Conservation (phyloP, 108 stramenopile genomes). For the Seminavis robusta region DNA sequence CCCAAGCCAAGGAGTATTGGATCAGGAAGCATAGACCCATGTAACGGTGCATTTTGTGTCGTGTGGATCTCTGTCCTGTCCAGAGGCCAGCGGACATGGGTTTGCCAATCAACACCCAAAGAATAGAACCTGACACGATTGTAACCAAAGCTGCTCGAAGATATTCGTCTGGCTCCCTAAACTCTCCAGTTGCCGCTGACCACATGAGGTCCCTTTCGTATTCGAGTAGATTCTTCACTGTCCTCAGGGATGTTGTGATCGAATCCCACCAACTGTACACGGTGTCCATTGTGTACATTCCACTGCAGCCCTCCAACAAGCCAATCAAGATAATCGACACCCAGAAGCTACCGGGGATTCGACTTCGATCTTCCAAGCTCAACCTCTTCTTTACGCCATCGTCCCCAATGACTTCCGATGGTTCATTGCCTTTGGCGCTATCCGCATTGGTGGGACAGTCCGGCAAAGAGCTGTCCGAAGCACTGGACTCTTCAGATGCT, state of each 20-base stretch:
- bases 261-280: neutral
- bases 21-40: slow-evolving; percentile 27
- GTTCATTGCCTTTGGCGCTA: no score
- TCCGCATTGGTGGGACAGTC: no score
- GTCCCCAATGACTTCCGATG: no score
- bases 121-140: slow-evolving; percentile 3
- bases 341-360: neutral
- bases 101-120: slow-evolving; percentile 24
- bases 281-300: neutral
- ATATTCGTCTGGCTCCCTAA: slow-evolving; percentile 4
- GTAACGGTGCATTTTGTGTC: slow-evolving; percentile 32
- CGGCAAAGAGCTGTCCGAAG: no score
- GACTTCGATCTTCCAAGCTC: neutral
- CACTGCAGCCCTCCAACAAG: neutral
- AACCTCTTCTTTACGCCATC: no score
- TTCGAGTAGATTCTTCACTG: neutral
- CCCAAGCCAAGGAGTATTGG: slow-evolving; percentile 33
- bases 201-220: slow-evolving; percentile 2
- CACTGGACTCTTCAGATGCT: no score
- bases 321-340: neutral
- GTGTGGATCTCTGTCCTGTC: slow-evolving; percentile 20
- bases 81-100: slow-evolving; percentile 30
- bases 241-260: neutral
- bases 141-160: slow-evolving; percentile 1
- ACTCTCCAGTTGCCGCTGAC: neutral